Evolutionary conservation across 495 filamentous ascomycete species (phyloP).

Genomic region (Paragyromitra xinjiangensis): DNA sequence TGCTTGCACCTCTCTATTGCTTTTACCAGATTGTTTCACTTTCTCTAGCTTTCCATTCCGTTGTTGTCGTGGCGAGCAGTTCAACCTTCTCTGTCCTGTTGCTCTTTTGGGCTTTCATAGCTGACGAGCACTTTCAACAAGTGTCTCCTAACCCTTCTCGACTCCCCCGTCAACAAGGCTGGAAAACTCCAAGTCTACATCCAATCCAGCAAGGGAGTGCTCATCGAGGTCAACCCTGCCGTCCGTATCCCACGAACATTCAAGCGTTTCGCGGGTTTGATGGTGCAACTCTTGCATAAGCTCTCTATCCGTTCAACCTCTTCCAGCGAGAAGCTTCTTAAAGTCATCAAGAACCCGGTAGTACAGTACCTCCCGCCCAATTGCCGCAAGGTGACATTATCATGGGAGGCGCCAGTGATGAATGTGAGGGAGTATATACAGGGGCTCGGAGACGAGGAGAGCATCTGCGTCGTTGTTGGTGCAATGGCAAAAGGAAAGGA

Average conservation of each 20-base stretch:
- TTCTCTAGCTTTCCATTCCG: not conserved
- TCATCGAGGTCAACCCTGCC: constrained; percentile 96
- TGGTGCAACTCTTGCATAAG: constrained; percentile 98
- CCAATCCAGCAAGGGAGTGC: constrained; percentile 91
- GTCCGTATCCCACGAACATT: constrained; percentile 97
- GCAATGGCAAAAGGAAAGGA: constrained; percentile 97
- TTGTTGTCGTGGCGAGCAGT: constrained; percentile 45
- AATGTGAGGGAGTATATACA: constrained; percentile 88
- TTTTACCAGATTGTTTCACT: not conserved
- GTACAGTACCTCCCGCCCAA: constrained; percentile 95
- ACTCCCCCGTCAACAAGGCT: constrained; percentile 98
- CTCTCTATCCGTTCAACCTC: constrained; percentile 94
- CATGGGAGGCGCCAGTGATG: constrained; percentile 87
- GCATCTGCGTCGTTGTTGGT: constrained; percentile 95
- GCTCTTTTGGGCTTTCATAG: constrained; percentile 20
- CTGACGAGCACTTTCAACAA: constrained; percentile 61
- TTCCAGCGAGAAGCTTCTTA: constrained; percentile 94
- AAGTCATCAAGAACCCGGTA: constrained; percentile 97
- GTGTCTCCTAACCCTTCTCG: constrained; percentile 96
- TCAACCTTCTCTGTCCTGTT: constrained; percentile 49
- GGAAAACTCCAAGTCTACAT: constrained; percentile 98
- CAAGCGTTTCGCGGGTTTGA: constrained; percentile 97
- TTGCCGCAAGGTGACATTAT: constrained; percentile 95
- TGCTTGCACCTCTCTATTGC: constrained; percentile 47
- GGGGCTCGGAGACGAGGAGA: constrained; percentile 79